Evolutionary conservation across 257 asterid genomes (phyloP).

Genomic region (Solanum pennellii): DNA sequence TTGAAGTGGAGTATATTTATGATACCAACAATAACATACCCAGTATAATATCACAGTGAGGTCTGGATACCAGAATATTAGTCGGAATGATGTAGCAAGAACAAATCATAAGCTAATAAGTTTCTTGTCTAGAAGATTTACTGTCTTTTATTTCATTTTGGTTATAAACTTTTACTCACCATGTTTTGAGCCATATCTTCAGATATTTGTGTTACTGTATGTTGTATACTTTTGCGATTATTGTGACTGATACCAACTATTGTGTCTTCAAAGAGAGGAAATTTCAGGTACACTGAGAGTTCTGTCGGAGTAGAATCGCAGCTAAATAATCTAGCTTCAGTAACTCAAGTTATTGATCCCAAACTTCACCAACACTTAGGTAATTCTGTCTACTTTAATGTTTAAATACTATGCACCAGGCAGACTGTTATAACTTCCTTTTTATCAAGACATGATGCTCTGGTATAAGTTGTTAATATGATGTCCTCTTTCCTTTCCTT

Average conservation of each 20-base stretch:
- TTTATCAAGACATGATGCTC: not conserved
- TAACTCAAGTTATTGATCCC: constrained; percentile 90
- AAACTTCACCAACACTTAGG: constrained; percentile 97
- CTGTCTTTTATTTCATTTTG: not conserved
- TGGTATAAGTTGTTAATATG: not conserved
- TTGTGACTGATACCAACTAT: not conserved
- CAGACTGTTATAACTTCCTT: not conserved
- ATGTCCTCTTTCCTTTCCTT: not conserved
- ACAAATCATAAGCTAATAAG: not conserved
- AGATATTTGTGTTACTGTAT: not conserved
- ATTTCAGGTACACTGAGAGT: constrained; percentile 87
- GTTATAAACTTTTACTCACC: not conserved
- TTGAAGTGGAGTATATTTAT: not conserved
- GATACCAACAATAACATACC: not conserved
- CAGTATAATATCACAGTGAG: not conserved
- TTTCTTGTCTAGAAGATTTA: not conserved
- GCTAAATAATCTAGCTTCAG: constrained; percentile 74
- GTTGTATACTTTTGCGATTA: not conserved
- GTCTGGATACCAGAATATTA: not conserved
- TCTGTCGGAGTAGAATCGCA: constrained; percentile 94
- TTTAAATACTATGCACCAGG: not conserved
- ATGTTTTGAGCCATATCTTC: not conserved
- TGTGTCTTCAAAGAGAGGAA: constrained; percentile 67
- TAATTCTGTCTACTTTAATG: constrained; percentile 12
- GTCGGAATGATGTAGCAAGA: not conserved